phyloP scores from a whole-genome alignment of 164 flowering plant genomes.

The Berberis thunbergii region DNA sequence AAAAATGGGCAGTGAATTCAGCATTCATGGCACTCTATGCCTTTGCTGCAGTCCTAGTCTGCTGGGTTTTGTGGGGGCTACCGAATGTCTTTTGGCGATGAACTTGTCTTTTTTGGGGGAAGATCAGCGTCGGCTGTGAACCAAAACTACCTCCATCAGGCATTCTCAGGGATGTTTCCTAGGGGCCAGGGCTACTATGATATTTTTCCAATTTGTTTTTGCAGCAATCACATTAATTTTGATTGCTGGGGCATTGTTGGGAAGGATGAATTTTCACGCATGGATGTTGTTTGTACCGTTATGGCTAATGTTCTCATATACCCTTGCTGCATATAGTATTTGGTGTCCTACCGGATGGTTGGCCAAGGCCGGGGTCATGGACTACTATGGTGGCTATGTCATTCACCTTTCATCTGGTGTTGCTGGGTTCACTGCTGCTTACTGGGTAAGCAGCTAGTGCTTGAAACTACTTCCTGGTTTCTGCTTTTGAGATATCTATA shows the following conservation, averaged over 20 bases:
- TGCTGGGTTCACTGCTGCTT: constrained; percentile 51
- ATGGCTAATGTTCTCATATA: constrained; percentile 47
- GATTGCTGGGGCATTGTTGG: constrained; percentile 49
- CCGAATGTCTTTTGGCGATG: constrained; percentile 32
- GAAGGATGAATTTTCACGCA: constrained; percentile 61
- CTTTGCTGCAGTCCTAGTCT: constrained; percentile 42
- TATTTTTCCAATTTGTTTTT: constrained; percentile 54
- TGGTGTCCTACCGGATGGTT: constrained; percentile 35
- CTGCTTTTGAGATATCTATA: too few species aligned
- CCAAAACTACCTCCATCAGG: constrained; percentile 19
- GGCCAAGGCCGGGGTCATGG: constrained; percentile 31
- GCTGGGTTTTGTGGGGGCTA: constrained; percentile 54
- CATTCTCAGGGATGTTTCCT: constrained; percentile 25
- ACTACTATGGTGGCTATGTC: constrained; percentile 46
- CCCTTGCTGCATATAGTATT: constrained; percentile 35
- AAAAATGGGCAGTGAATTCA: constrained; percentile 26
- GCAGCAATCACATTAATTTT: constrained; percentile 54
- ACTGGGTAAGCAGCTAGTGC: constrained; percentile 30
- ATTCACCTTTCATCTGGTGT: constrained; percentile 43
- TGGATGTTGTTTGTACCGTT: constrained; percentile 71
- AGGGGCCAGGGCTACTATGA: constrained; percentile 58
- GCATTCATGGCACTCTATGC: constrained; percentile 59
- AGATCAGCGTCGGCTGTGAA: constrained; percentile 26
- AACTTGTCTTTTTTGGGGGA: constrained; percentile 29
- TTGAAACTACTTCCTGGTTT: too few species aligned